phyloP scores from a whole-genome alignment of 257 asterid genomes.

The Solanum tarijense region DNA sequence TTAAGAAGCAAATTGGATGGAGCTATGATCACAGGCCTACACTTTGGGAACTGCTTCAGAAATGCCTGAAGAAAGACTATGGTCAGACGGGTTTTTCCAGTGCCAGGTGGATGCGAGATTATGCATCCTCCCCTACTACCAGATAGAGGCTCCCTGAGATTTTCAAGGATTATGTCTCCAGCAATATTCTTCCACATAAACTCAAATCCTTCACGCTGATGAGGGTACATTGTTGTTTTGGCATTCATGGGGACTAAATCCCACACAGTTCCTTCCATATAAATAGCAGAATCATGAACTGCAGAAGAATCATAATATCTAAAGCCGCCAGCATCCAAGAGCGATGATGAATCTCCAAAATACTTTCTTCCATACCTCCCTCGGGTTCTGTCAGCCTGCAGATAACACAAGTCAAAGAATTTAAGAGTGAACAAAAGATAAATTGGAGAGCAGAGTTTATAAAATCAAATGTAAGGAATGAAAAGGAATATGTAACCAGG shows the following conservation, averaged over 20 bases:
- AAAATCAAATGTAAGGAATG: not conserved
- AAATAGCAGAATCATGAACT: not conserved
- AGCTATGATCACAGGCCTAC: conserved; percentile 62
- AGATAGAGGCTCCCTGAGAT: conserved; percentile 12
- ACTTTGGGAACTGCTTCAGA: conserved; percentile 40
- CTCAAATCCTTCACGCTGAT: conserved; percentile 61
- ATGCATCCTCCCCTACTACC: conserved; percentile 58
- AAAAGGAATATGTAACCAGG: not conserved
- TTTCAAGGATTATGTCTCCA: conserved; percentile 39
- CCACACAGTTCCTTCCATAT: conserved; percentile 37
- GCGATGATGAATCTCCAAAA: not conserved
- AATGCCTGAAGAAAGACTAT: conserved; percentile 56
- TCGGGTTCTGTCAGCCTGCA: conserved; percentile 19
- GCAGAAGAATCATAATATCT: conserved; percentile 5
- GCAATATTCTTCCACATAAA: conserved; percentile 64
- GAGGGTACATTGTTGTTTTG: conserved; percentile 34
- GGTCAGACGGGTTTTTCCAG: conserved; percentile 64
- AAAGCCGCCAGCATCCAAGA: not conserved
- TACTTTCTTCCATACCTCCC: conserved; percentile 4
- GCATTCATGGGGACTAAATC: conserved; percentile 31
- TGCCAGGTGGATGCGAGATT: conserved; percentile 81
- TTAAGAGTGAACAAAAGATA: not conserved
- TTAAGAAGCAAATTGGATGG: conserved; percentile 63
- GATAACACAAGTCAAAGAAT: not conserved
- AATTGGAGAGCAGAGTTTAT: not conserved